These are phyloP conservation scores for Orbilia quercus DNA, from an alignment of 2,329 filamentous ascomycete species.

Conservation along the genomic window DNA sequence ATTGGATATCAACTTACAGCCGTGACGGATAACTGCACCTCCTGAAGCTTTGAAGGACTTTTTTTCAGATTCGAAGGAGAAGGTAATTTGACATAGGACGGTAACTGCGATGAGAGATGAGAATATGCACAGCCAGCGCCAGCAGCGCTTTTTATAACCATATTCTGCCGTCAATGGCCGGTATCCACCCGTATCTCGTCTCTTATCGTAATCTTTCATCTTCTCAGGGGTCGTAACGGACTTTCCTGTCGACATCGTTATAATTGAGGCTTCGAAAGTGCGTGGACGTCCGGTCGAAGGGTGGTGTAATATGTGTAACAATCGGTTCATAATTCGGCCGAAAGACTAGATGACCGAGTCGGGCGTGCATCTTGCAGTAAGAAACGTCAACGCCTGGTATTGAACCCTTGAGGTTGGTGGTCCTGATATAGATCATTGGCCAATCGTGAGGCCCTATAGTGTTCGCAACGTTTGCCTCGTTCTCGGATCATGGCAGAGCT, in stretches of 20 bases:
- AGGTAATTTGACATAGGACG: background rate
- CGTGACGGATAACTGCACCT: background rate
- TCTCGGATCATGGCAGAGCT: too few relatives aligned
- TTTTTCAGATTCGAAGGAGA: background rate
- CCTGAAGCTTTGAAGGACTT: constrained; percentile 1
- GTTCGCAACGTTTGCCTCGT: too few relatives aligned
- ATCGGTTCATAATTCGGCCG: background rate
- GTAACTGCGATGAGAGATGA: background rate
- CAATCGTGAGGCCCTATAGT: too few relatives aligned
- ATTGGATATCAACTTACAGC: background rate
- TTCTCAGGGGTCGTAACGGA: background rate
- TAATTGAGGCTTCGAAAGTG: background rate
- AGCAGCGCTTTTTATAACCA: background rate
- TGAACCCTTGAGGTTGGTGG: too few relatives aligned
- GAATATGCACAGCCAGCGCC: background rate
- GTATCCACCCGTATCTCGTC: background rate
- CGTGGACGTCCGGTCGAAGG: background rate
- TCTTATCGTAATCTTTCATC: constrained; percentile 4
- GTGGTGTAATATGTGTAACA: too few relatives aligned
- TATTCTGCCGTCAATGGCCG: background rate
- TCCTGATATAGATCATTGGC: background rate
- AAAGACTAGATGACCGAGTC: constrained; percentile 1
- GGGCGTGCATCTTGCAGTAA: background rate
- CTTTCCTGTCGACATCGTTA: too few relatives aligned
- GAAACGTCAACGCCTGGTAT: constrained; percentile 4